Evolutionary conservation across 1,139 yeast genomes (phyloP).

Genomic region (Saccharomyces hybrid): DNA sequence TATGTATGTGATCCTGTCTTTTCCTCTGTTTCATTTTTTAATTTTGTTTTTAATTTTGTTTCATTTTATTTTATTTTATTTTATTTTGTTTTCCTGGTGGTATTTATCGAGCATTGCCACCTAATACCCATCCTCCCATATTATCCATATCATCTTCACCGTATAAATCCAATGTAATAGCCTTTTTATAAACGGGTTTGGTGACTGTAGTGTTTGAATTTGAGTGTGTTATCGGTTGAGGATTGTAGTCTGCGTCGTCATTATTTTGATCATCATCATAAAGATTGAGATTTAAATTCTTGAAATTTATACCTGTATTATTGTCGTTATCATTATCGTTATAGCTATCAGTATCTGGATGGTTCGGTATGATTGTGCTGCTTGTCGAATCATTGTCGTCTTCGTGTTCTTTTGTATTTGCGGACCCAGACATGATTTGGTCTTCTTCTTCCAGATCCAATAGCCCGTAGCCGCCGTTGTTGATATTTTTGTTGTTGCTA

Average conservation of each 20-base stretch:
- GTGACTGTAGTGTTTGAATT: constrained; percentile 8
- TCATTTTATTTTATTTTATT: too few species aligned
- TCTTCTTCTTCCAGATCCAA: constrained; percentile 25
- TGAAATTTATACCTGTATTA: background rate
- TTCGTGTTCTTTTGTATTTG: background rate
- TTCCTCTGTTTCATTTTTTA: background rate
- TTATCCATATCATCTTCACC: constrained; percentile 22
- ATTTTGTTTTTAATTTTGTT: too few species aligned
- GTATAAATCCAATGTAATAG: constrained; percentile 24
- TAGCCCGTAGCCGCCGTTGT: constrained; percentile 4
- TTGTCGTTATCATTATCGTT: background rate
- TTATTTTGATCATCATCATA: constrained; percentile 12
- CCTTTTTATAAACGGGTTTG: constrained; percentile 18
- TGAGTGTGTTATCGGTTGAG: constrained; percentile 5
- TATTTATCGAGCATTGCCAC: constrained; percentile 16
- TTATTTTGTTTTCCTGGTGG: too few species aligned
- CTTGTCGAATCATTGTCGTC: background rate
- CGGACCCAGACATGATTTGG: constrained; percentile 21
- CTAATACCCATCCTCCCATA: constrained; percentile 24
- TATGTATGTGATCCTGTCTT: background rate
- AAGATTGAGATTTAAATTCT: constrained; percentile 14
- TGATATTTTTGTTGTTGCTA: constrained; percentile 4
- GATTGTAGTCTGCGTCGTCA: background rate
- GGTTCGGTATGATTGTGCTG: background rate
- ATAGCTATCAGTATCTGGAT: background rate